Percentiles rank a stretch among this genome's conserved stretches.
These are phyloP conservation scores for Trichosanthes truncata DNA, from an alignment of 306 rosid species.

Conservation along the genomic window DNA sequence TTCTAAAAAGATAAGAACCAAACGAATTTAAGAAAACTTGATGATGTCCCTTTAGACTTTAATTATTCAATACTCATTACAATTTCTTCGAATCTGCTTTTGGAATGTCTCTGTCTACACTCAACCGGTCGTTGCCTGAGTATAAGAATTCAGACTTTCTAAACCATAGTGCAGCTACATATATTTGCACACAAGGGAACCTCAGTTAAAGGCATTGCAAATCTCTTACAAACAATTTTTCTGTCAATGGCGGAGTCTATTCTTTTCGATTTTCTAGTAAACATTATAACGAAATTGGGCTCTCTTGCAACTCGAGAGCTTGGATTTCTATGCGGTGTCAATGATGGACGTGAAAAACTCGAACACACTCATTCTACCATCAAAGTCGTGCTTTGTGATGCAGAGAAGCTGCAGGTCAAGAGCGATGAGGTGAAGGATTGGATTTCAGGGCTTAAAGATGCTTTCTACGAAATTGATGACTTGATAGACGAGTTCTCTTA, in stretches of 20 bases:
- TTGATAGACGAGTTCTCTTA: constrained; percentile 18
- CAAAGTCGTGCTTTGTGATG: constrained; percentile 16
- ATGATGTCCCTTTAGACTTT: too few species aligned
- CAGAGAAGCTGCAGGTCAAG: constrained; percentile 11
- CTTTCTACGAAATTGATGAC: constrained; percentile 18
- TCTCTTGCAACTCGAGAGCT: not conserved
- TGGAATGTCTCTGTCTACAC: too few species aligned
- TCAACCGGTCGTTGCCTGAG: too few species aligned
- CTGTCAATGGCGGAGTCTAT: not conserved
- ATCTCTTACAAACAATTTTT: too few species aligned
- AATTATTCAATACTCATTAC: too few species aligned
- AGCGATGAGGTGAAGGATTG: constrained; percentile 11
- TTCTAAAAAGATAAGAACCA: too few species aligned
- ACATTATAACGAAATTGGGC: not conserved
- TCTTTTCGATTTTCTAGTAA: not conserved
- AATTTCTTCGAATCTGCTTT: too few species aligned
- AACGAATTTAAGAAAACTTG: too few species aligned
- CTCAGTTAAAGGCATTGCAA: not conserved
- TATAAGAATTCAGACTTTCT: too few species aligned
- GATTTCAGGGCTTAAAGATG: constrained; percentile 18
- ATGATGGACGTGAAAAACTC: constrained; percentile 4
- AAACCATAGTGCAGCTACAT: not conserved
- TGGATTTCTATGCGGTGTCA: not conserved
- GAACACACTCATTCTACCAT: not conserved
- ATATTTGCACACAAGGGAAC: not conserved